Evolutionary conservation across 371 early-diverging fungal genomes (phyloP), one percentile per base, ranked within the genome.

Genomic region (Mortierella sp.): DNA sequence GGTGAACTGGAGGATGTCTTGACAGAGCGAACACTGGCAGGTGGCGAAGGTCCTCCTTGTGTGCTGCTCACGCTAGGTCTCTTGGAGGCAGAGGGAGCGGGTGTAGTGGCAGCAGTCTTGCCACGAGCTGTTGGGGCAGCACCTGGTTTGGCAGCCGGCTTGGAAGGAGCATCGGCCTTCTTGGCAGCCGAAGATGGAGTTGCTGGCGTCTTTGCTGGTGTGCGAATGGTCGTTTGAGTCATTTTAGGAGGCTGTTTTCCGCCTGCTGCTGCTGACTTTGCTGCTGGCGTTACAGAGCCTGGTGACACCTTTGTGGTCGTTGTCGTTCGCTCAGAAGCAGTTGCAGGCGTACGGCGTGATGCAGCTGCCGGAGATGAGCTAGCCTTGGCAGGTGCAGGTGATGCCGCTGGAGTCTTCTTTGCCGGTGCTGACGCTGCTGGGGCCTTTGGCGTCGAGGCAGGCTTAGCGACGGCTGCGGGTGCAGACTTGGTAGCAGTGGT

Each of bases 221-320:
- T 49, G 13, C 76, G 76, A 50, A 69, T 61, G 12, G 76, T 54
- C 14, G 76, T 69, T n/a, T 19, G 31, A 3, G 76, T 68, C 69
- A 69, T 76, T 28, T 61, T 69, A 18, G 46, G 5, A 16, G 76
- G 69, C 3, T 58, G 46, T 30, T 63, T 63, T n/a, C 67, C 73
- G 13, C 59, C 67, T 6, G 60, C 71, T 28, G 57, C 71, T 28
- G 57, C 68, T 7, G 67, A 63, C 24, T 67, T 67, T 7, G 56
- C 42, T 6, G 60, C 55, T 18, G 55, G 16, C n/a, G 28, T 30
- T 13, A 59, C 5, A 19, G 67, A n/a, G 3, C 45, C 48, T 3
- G 74, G 74, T 18, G 64, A 42, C 4, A 60, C 47, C 18, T 64
- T 47, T 43, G 61, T 69, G 18, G 70, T 45, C 24, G 76, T 74